A percentile compares a stretch with the other conserved stretches of the same genome.
phyloP scores from a whole-genome alignment of 768 basidiomycete genomes.

The Termitomyces sp. region DNA sequence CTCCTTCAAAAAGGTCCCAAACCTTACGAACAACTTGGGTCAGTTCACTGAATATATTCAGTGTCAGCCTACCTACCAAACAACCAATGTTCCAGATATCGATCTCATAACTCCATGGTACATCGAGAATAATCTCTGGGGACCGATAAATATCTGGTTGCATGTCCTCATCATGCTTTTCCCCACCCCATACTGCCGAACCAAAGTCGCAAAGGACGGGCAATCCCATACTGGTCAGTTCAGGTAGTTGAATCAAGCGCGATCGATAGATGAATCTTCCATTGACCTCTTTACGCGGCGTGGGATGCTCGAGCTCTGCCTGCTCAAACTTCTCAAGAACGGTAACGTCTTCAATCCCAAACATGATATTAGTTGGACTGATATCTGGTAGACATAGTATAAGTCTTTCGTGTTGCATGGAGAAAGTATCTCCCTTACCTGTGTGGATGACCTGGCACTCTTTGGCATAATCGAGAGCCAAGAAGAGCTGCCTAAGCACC shows the following conservation, averaged over 20 bases:
- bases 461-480: background rate
- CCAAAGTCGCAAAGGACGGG: constrained; percentile 21
- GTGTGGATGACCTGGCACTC: background rate
- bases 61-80: constrained; percentile 15
- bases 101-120: constrained; percentile 21
- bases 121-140: constrained; percentile 24
- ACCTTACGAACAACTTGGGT: background rate
- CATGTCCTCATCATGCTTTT: constrained; percentile 9
- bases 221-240: background rate
- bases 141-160: constrained; percentile 24
- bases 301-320: constrained; percentile 8
- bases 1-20: constrained; percentile 6
- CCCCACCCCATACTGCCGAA: constrained; percentile 10
- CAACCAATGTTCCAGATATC: constrained; percentile 29
- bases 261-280: constrained; percentile 13
- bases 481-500: background rate
- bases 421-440: background rate
- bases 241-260: background rate
- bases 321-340: constrained; percentile 7
- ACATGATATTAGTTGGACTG: background rate
- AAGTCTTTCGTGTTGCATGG: background rate
- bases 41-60: background rate
- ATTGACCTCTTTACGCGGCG: constrained; percentile 12
- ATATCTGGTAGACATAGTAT: background rate
- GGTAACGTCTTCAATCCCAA: background rate